These are phyloP conservation scores for Iris macrosiphon DNA, from an alignment of 106 monocot species.

Conservation along the genomic window DNA sequence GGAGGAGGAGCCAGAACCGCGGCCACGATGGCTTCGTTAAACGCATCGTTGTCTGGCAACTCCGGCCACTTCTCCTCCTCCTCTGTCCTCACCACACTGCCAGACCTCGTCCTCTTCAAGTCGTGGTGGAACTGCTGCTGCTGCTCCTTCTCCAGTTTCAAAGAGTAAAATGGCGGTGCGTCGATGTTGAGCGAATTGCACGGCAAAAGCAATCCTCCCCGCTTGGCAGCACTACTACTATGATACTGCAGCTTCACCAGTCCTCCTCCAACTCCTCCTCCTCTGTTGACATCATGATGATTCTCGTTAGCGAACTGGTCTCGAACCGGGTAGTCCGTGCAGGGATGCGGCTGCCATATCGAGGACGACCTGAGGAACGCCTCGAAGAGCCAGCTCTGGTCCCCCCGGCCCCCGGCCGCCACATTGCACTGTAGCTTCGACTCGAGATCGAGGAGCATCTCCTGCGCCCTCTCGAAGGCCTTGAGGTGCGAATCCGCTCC, in stretches of 20 bases:
- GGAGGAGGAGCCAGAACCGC: not conserved
- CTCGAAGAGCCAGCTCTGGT: slow-evolving; percentile 33
- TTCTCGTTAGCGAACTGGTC: slow-evolving; percentile 66
- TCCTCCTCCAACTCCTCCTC: not conserved
- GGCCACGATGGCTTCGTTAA: slow-evolving; percentile 1
- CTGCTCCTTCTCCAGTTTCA: not conserved
- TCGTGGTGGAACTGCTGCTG: slow-evolving; percentile 28
- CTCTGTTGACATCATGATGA: too few relatives aligned
- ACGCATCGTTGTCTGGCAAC: not conserved
- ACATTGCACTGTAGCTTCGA: slow-evolving; percentile 25
- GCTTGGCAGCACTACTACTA: too few relatives aligned
- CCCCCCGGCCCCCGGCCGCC: not conserved
- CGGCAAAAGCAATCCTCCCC: too few relatives aligned
- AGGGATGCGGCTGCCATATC: slow-evolving; percentile 88
- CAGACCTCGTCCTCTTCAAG: slow-evolving; percentile 72
- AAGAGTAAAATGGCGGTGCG: slow-evolving; percentile 67
- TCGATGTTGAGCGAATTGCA: slow-evolving; percentile 51
- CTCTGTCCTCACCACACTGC: not conserved
- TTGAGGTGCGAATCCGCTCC: slow-evolving; percentile 87
- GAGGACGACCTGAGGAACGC: slow-evolving; percentile 34
- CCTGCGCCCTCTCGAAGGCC: slow-evolving; percentile 84
- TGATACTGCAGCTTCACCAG: too few relatives aligned
- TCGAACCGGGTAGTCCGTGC: slow-evolving; percentile 23
- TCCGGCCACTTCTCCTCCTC: not conserved
- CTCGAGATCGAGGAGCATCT: slow-evolving; percentile 82